A percentile compares a stretch with the other conserved stretches of the same genome.
These are phyloP conservation scores for Mycena amicta DNA, from an alignment of 768 basidiomycete species.

Conservation along the genomic window DNA sequence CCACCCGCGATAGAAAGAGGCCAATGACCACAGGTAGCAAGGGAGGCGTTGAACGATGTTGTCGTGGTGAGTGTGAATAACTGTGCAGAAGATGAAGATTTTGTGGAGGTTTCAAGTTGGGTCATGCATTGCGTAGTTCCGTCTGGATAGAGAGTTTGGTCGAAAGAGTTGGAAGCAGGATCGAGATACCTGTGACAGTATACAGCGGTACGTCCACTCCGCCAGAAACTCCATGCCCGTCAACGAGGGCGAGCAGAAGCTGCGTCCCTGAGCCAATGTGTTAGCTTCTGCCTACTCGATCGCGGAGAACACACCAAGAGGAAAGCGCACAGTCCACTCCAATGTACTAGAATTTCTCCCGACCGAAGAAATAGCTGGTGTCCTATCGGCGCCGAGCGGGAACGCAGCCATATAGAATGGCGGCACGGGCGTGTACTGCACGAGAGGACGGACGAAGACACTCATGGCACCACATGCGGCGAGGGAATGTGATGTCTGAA, in stretches of 20 bases:
- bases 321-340: background rate
- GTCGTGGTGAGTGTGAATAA: background rate
- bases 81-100: background rate
- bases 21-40: slow-evolving; percentile 4
- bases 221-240: background rate
- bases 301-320: too few species aligned
- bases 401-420: background rate
- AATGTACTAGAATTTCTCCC: background rate
- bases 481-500: background rate
- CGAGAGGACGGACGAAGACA: background rate
- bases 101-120: background rate
- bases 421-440: background rate
- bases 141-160: too few species aligned
- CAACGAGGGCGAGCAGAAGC: background rate
- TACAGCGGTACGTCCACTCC: background rate
- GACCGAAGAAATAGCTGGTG: background rate
- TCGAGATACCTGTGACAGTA: background rate
- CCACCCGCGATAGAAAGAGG: slow-evolving; percentile 4
- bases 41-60: background rate
- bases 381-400: background rate
- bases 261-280: too few species aligned
- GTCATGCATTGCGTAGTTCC: background rate
- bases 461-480: background rate
- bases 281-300: too few species aligned
- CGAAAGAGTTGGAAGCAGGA: background rate